Conservation (phyloP, 1,284 basidiomycete species). For the Marasmius tenuissimus region DNA sequence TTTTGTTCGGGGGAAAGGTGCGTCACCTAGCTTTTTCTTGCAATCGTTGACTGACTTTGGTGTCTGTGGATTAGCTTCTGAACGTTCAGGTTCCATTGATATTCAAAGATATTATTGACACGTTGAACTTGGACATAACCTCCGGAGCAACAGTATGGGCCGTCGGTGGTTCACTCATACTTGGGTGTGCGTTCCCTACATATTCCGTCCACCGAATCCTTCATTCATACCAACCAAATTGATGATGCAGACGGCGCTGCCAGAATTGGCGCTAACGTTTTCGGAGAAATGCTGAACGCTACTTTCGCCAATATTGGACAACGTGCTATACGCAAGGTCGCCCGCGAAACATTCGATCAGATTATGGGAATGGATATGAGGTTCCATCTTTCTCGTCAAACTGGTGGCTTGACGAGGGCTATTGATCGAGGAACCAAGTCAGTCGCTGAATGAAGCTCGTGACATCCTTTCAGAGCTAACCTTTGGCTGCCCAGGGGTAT, state of each 20-base stretch:
- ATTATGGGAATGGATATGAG: slow-evolving; percentile 88
- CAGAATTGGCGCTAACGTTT: slow-evolving; percentile 86
- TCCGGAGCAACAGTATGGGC: slow-evolving; percentile 86
- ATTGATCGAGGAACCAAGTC: slow-evolving; percentile 98
- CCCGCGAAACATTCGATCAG: slow-evolving; percentile 92
- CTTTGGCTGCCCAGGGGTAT: slow-evolving; percentile 69
- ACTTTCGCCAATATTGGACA: slow-evolving; percentile 97
- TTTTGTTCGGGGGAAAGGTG: slow-evolving; percentile 90
- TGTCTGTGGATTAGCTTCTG: slow-evolving; percentile 50
- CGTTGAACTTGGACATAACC: slow-evolving; percentile 83
- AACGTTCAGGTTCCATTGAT: slow-evolving; percentile 98
- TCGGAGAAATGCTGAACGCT: slow-evolving; percentile 92
- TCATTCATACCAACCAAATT: not conserved
- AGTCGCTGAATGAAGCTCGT: slow-evolving; percentile 20
- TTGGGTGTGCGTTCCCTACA: slow-evolving; percentile 74
- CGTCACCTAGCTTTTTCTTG: slow-evolving; percentile 13
- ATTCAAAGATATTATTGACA: slow-evolving; percentile 92
- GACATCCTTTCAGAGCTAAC: slow-evolving; percentile 1
- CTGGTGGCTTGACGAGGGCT: slow-evolving; percentile 92
- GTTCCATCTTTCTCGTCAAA: slow-evolving; percentile 93
- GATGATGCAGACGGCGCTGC: slow-evolving; percentile 79
- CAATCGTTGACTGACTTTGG: slow-evolving; percentile 5
- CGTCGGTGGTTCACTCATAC: slow-evolving; percentile 83
- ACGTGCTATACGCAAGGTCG: slow-evolving; percentile 90
- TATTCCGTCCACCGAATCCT: not conserved